Evolutionary conservation across 305 asterid species (phyloP), one percentile per base, ranked within the genome.

Genomic region (Petunia hybrid): DNA sequence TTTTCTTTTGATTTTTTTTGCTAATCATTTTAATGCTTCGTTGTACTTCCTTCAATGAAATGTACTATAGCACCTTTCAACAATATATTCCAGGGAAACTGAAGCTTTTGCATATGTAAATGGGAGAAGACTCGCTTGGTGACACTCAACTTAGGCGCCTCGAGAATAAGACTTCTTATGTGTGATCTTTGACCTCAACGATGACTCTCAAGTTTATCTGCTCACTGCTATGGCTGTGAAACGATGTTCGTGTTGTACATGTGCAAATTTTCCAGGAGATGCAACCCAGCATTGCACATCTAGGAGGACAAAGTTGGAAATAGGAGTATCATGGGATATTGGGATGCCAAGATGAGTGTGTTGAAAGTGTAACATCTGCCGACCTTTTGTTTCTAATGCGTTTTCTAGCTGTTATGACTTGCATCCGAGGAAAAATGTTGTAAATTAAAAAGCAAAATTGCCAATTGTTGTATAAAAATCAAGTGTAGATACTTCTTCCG

Each of bases 141-240:
- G 46, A 35, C 48, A 12, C 61, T 73, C 31, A 62, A 45, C 40
- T 51, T 51, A 10, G 62, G 62, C 78, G 8, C 78, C 8, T 53
- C 2, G 45, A 73, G 78, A 46, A 51, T 73, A 73, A n/a, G 43
- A 73, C 61, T 6, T 73, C 63, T 36, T 42, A 36, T 51, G 14
- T 51, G n/a, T n/a, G 13, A 51, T 73, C 46, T 36, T 51, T 73
- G 63, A 13, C 46, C 63, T 73, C 46, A 7, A 13, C 35, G 46
- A 73, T 13, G 63, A 73, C 7, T 73, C 35, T 73, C 36, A 53
- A 51, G 38, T 53, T 74, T 64, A 36, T 74, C 40, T 74, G 38
- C 2, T 51, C 38, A 2, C 12, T 16, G 38, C 53, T n/a, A n/a
- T n/a, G n/a, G n/a, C n/a, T 8, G 5, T 36, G n/a, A 73, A 74